Percentiles rank a stretch among this genome's conserved stretches.
Conservation (phyloP, 768 basidiomycete genomes). For the Collybia mongolica region DNA sequence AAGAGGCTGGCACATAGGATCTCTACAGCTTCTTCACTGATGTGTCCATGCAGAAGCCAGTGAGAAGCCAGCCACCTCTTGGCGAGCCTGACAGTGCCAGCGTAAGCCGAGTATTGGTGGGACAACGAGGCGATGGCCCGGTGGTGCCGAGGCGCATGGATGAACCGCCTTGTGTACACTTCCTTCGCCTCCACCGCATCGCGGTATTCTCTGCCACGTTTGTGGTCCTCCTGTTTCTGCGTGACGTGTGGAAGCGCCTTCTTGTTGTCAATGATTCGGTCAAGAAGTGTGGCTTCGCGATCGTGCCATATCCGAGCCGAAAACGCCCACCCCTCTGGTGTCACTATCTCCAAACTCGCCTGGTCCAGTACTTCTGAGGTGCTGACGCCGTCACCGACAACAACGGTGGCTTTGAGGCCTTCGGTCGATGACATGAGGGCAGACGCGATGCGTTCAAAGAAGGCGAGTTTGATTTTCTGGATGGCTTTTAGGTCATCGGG, state of each 20-base stretch:
- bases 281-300: slow-evolving; percentile 77
- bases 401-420: slow-evolving; percentile 57
- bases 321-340: slow-evolving; percentile 87
- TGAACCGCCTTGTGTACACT: slow-evolving; percentile 67
- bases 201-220: slow-evolving; percentile 47
- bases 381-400: slow-evolving; percentile 47
- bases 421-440: slow-evolving; percentile 52
- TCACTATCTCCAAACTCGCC: slow-evolving; percentile 72
- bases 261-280: slow-evolving; percentile 53
- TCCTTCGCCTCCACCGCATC: slow-evolving; percentile 58
- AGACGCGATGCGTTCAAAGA: slow-evolving; percentile 79
- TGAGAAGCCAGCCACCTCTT: slow-evolving; percentile 94
- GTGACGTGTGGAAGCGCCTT: slow-evolving; percentile 36
- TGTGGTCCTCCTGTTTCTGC: slow-evolving; percentile 24
- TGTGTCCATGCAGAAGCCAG: slow-evolving; percentile 74
- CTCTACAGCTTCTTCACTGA: slow-evolving; percentile 81
- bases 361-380: slow-evolving; percentile 65
- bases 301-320: slow-evolving; percentile 83
- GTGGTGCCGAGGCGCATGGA: slow-evolving; percentile 84
- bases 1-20: slow-evolving; percentile 82
- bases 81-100: slow-evolving; percentile 81
- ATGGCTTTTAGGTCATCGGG: slow-evolving; percentile 92
- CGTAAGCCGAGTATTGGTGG: slow-evolving; percentile 77
- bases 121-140: slow-evolving; percentile 75
- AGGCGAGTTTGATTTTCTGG: slow-evolving; percentile 91